Conservation (phyloP, 2,329 filamentous ascomycete species). For the Scedosporium apiospermum region DNA sequence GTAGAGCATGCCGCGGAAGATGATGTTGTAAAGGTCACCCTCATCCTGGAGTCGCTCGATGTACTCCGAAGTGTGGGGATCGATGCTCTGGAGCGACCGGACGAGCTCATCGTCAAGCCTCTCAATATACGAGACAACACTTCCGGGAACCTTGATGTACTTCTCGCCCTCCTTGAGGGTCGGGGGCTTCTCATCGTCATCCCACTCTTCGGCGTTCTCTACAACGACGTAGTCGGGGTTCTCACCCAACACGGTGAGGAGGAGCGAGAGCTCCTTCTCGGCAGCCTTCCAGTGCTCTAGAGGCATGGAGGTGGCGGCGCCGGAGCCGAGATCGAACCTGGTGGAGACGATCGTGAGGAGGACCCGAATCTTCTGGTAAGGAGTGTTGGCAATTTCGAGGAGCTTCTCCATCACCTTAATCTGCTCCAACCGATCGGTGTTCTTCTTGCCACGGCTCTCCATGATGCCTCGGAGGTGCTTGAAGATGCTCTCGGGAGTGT, state of each 20-base stretch:
- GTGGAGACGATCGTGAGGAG: slow-evolving; percentile 87
- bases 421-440: slow-evolving; percentile 89
- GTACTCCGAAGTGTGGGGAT: slow-evolving; percentile 97
- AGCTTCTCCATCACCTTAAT: slow-evolving; percentile 98
- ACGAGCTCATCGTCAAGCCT: slow-evolving; percentile 94
- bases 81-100: slow-evolving; percentile 92
- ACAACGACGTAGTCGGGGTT: slow-evolving; percentile 77
- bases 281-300: slow-evolving; percentile 96
- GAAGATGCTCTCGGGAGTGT: slow-evolving; percentile 95
- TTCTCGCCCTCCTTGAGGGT: slow-evolving; percentile 62
- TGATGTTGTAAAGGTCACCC: slow-evolving; percentile 79
- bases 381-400: slow-evolving; percentile 74
- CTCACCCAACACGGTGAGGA: slow-evolving; percentile 70
- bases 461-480: slow-evolving; percentile 91
- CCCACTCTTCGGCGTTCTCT: slow-evolving; percentile 94
- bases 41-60: slow-evolving; percentile 93
- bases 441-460: slow-evolving; percentile 97
- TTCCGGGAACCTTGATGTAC: slow-evolving; percentile 86
- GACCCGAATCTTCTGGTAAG: slow-evolving; percentile 90
- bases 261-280: slow-evolving; percentile 70
- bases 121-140: slow-evolving; percentile 89
- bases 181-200: slow-evolving; percentile 93
- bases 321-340: slow-evolving; percentile 83
- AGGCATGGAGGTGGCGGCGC: slow-evolving; percentile 72
- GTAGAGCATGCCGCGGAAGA: slow-evolving; percentile 82